Percentiles rank a stretch among this genome's conserved stretches.
Conservation (phyloP, 23 red algal genomes). For the Rhodosorus marinus region DNA sequence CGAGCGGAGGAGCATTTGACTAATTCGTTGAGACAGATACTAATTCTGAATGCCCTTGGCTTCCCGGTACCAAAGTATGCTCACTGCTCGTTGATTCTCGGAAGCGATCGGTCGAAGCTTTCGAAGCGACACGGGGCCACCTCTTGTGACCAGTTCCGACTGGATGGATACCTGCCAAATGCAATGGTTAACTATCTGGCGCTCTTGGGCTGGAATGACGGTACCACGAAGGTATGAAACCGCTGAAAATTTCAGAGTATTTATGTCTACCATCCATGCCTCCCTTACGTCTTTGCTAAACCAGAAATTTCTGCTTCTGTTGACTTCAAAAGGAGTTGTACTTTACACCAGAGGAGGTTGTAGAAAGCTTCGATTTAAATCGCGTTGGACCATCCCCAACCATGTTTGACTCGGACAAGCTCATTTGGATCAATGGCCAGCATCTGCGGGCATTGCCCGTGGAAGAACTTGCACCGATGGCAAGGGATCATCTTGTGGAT, state of each 20-base stretch:
- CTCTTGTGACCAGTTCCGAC: conserved; percentile 55
- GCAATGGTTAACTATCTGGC: conserved; percentile 96
- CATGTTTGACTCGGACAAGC: conserved; percentile 82
- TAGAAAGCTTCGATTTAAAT: conserved; percentile 59
- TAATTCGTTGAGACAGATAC: conserved; percentile 79
- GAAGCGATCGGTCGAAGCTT: conserved; percentile 70
- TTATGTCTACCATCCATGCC: too few species aligned
- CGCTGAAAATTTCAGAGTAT: too few species aligned
- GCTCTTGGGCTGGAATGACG: conserved; percentile 92
- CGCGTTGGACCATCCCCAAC: conserved; percentile 77
- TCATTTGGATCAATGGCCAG: conserved; percentile 88
- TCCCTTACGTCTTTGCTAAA: too few species aligned
- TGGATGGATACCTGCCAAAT: conserved; percentile 80
- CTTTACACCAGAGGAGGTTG: conserved; percentile 57
- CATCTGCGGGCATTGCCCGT: conserved; percentile 56
- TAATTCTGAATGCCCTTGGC: conserved; percentile 72
- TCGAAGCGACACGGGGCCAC: conserved; percentile 91
- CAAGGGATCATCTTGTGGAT: too few species aligned
- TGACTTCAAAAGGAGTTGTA: conserved; percentile 94
- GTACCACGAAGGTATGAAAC: too few species aligned
- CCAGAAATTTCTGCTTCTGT: too few species aligned
- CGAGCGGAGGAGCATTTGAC: conserved; percentile 97
- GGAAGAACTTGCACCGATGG: conserved; percentile 22
- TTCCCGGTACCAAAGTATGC: conserved; percentile 74
- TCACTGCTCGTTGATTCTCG: conserved; percentile 83